Evolutionary conservation across 495 filamentous ascomycete species (phyloP).

Genomic region (Massariosphaeria phaeospora): DNA sequence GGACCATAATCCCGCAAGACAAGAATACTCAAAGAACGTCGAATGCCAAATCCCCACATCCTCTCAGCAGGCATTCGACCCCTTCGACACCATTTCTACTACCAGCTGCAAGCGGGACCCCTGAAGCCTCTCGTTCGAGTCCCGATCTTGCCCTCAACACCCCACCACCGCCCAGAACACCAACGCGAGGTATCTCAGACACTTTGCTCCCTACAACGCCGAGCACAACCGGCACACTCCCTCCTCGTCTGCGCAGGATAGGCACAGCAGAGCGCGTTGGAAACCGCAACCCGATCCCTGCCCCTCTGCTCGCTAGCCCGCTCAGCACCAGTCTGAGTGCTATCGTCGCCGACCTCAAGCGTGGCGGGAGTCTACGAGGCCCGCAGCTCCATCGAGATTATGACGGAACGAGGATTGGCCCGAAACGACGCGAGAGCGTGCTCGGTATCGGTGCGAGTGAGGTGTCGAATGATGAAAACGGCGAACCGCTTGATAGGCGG

Average conservation of each 20-base stretch:
- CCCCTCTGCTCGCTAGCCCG: slow-evolving; percentile 34
- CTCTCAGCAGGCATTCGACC: slow-evolving; percentile 16
- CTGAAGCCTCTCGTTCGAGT: slow-evolving; percentile 8
- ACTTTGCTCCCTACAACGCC: slow-evolving; percentile 8
- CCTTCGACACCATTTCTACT: slow-evolving; percentile 30
- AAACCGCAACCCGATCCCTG: slow-evolving; percentile 31
- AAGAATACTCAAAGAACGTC: slow-evolving; percentile 1
- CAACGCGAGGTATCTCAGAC: slow-evolving; percentile 13
- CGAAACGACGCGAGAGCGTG: slow-evolving; percentile 17
- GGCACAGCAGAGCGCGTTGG: slow-evolving; percentile 24
- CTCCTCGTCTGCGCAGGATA: slow-evolving; percentile 16
- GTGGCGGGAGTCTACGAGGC: slow-evolving; percentile 13
- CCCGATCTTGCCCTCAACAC: slow-evolving; percentile 13
- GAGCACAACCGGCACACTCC: slow-evolving; percentile 10
- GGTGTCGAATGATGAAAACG: slow-evolving; percentile 9
- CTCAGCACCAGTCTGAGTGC: slow-evolving; percentile 36
- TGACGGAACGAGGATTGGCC: background rate
- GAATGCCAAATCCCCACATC: background rate
- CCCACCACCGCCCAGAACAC: slow-evolving; percentile 18
- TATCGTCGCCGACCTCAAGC: slow-evolving; percentile 48
- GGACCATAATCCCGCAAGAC: slow-evolving; percentile 11
- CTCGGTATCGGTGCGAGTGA: slow-evolving; percentile 14
- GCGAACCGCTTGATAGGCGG: slow-evolving; percentile 18
- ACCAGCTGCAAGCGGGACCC: slow-evolving; percentile 8
- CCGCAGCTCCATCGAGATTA: background rate